These are phyloP conservation scores for Blastocystis sp. DNA, from an alignment of 352 stramenopile genomes.

Conservation along the genomic window DNA sequence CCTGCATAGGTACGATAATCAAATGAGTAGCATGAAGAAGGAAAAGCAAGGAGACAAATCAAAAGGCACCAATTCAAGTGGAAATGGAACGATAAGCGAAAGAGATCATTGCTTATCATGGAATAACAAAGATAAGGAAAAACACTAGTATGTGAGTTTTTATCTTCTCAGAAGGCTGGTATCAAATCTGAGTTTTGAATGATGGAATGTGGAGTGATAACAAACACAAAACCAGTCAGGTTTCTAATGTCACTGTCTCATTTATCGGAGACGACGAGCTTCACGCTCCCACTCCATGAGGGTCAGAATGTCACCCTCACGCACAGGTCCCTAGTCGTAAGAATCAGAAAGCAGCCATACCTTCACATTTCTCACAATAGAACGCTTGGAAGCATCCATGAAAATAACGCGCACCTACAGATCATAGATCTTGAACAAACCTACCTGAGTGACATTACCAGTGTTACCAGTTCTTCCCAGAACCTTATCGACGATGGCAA, in stretches of 20 bases:
- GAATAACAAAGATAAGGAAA: not conserved
- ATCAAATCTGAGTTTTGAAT: too few species aligned
- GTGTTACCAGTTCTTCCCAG: conserved; percentile 98
- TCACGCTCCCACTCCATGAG: conserved; percentile 99
- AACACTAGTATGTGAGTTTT: not conserved
- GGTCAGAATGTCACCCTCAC: conserved; percentile 91
- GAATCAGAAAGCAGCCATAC: conserved; percentile 84
- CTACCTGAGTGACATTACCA: conserved; percentile 95
- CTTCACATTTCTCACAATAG: conserved; percentile 99
- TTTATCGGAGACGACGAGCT: conserved; percentile 93
- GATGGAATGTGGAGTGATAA: not conserved
- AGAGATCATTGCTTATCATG: not conserved
- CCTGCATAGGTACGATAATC: conserved; percentile 9
- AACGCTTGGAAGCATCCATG: conserved; percentile 94
- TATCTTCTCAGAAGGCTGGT: too few species aligned
- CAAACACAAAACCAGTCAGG: conserved; percentile 40
- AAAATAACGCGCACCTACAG: conserved; percentile 89
- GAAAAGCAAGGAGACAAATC: not conserved
- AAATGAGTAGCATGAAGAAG: not conserved
- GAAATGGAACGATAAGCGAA: too few species aligned
- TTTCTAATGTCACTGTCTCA: not conserved
- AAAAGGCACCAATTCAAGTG: too few species aligned
- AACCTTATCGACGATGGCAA: conserved; percentile 96
- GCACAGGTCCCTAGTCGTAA: conserved; percentile 34
- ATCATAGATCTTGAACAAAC: not conserved